Base-by-base conservation (phyloP, 179 eudicot species). In the Dionaea muscipula region DNA sequence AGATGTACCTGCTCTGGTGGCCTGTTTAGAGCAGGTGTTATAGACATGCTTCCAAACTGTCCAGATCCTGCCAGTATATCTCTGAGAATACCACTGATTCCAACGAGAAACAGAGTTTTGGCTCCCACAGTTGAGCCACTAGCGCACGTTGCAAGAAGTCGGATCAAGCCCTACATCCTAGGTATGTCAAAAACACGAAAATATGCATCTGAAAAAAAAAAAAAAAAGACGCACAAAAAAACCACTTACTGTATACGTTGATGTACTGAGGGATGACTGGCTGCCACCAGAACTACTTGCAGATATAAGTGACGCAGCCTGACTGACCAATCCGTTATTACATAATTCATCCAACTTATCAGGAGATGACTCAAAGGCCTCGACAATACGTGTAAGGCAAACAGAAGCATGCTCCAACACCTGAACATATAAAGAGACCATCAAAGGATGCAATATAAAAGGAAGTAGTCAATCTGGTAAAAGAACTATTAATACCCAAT, bases 401-500 rank as follows among this genome's bases (percentile, higher is more conserved):
- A 93, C 80, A 36, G 99, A 88, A 64, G 99, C 99, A 70, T 83
- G 88, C 65, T 88, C 99, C 58, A 93, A 58, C 53, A 93, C 96
- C 99, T 93, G 47, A 6, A 36, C 47, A 41, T n/a, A 41, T 47
- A 62, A 53, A 22, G 31, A 59, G 26, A 38, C 55, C 13, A 68
- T 53, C n/a, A 10, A 49, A 43, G 17, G 20, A 12, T 22, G 10
- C 7, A n/a, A 41, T 1, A 31, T 23, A 24, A 27, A 0, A 49
- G 17, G 25, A 24, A 43, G 21, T n/a, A 0, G 3, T 3, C 16
- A 38, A 38, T n/a, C 43, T 38, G 43, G 15, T 1, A 38, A n/a
- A n/a, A n/a, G n/a, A n/a, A n/a, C n/a, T n/a, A n/a, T n/a, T n/a
- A 31, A 44, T 1, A 17, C 19, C 7, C 2, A 23, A 41, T 14